phyloP scores from a whole-genome alignment of 176 grass and related monocot species.

The Phyllostachys edulis region DNA sequence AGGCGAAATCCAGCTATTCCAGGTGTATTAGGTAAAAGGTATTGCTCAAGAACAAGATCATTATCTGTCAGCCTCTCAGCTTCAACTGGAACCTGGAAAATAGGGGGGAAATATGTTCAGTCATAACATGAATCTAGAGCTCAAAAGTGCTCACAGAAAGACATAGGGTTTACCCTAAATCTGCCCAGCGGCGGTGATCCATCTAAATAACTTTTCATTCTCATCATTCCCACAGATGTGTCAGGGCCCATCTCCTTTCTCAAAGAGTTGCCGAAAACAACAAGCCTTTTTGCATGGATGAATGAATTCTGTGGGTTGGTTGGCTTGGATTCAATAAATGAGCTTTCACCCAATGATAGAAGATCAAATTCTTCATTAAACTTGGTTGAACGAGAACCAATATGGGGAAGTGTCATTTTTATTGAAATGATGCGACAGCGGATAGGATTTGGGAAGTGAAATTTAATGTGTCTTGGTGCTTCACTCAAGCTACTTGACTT shows the following conservation, averaged over 20 bases:
- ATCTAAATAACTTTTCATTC: conserved; percentile 75
- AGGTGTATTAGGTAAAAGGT: conserved; percentile 72
- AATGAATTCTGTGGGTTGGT: conserved; percentile 40
- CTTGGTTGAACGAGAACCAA: conserved; percentile 43
- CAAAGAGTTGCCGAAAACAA: conserved; percentile 77
- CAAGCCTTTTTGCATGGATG: conserved; percentile 90
- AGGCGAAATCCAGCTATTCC: conserved; percentile 91
- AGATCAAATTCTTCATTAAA: conserved; percentile 68
- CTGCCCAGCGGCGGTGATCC: conserved; percentile 63
- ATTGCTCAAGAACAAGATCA: conserved; percentile 87
- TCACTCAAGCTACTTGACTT: conserved; percentile 47
- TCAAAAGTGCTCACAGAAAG: conserved; percentile 21
- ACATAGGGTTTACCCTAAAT: conserved; percentile 71
- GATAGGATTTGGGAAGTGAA: conserved; percentile 76
- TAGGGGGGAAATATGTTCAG: conserved; percentile 31
- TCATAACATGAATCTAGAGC: conserved; percentile 21
- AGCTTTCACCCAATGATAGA: conserved; percentile 66
- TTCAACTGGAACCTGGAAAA: conserved; percentile 76
- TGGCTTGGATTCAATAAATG: conserved; percentile 46
- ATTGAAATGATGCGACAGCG: conserved; percentile 89
- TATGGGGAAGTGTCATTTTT: conserved; percentile 60
- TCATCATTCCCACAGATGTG: conserved; percentile 63
- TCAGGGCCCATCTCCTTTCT: conserved; percentile 61
- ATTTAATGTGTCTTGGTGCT: conserved; percentile 77
- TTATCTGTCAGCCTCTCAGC: conserved; percentile 79